Base-by-base conservation (phyloP, 768 basidiomycete genomes). In the Termitomyces sp. region DNA sequence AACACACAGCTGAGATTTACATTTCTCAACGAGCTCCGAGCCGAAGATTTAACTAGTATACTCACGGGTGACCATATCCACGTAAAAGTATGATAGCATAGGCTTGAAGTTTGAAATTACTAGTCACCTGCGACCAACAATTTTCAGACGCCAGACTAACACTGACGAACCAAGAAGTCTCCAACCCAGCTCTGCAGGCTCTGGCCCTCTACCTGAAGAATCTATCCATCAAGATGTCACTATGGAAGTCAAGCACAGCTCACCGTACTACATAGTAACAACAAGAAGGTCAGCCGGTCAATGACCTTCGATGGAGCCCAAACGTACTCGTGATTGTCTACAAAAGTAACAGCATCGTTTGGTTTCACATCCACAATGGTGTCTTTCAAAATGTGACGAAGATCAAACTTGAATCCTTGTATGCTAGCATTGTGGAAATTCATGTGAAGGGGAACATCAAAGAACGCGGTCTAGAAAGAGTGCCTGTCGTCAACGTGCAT, bases 391-490 rank as follows among this genome's bases (percentile, higher is more conserved):
- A 98, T 86, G 32, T 68, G 81, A 59, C 92, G 76, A 46, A 98
- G 77, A 71, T 96, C 94, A 64, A 84, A 96, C 18, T 77, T 73
- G 36, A 78, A 76, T 31, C 86, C 80, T 16, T 75, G 74, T 60
- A 84, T 81, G 68, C 91, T 90, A 13, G 94, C 94, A 58, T 79
- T 76, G 65, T 87, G 78, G 66, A 95, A 87, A 62, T 91, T 92
- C 71, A 84, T 79, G 66, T 98, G 94, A 22, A 98, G 76, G 20
- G 92, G 92, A 7, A 92, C 91, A 67, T 97, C 94, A 62, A 97
- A 97, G 67, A 96, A 92, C 0, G 93, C 80, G 12, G 89, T 84
- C 87, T 96, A 26, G 69, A 34, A 58, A 55, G 22, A 18, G 9
- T 10, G 16, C 22, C 8, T 26, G 29, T 27, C 13, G n/a, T 52